Evolutionary conservation across 2,329 filamentous ascomycete species (phyloP).

Genomic region (Alternaria viburni): DNA sequence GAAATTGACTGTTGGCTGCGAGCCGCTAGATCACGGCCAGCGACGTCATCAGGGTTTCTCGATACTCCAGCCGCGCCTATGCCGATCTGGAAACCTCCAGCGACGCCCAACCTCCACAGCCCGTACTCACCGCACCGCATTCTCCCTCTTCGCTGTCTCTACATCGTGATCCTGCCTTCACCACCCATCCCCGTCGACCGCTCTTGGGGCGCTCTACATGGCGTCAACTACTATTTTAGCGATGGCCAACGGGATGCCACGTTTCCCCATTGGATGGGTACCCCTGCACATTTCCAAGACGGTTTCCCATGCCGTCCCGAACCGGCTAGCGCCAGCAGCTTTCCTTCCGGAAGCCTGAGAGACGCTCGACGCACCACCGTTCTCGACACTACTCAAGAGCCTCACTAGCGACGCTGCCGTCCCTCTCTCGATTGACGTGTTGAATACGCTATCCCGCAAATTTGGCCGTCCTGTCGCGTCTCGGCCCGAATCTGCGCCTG

Average conservation of each 20-base stretch:
- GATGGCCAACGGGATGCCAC: constrained; percentile 4
- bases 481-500: neutral
- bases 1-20: constrained; percentile 16
- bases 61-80: constrained; percentile 5
- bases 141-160: rapidly evolving
- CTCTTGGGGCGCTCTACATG: neutral
- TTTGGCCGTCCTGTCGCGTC: neutral
- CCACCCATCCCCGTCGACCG: neutral
- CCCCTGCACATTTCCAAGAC: neutral
- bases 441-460: constrained; percentile 3
- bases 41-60: constrained; percentile 14
- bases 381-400: neutral
- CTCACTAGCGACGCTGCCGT: neutral
- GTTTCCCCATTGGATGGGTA: constrained; percentile 7
- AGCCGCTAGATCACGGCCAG: constrained; percentile 4
- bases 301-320: neutral
- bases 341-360: neutral
- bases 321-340: neutral
- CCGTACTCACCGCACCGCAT: neutral
- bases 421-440: constrained; percentile 3
- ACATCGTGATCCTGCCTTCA: neutral
- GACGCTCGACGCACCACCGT: neutral
- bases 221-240: neutral
- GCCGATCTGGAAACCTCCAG: neutral
- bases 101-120: neutral